Evolutionary conservation across 495 filamentous ascomycete genomes (phyloP).

Genomic region (Rhizodiscina lignyota): DNA sequence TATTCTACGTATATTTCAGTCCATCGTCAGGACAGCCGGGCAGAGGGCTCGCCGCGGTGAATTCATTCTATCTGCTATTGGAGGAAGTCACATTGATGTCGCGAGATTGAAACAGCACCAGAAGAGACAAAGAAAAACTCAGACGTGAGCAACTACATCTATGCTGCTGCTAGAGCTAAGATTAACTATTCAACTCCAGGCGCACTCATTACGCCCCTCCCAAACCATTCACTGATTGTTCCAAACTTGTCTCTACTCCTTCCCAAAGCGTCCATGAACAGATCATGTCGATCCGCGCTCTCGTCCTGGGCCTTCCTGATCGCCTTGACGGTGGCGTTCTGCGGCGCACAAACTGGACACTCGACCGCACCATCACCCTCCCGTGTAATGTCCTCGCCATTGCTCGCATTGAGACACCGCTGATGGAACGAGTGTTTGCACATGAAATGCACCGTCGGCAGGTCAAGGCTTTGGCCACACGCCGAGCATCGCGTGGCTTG

Average conservation of each 20-base stretch:
- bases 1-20: too few relatives aligned
- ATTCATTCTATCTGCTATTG: too few relatives aligned
- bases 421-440: slow-evolving; percentile 96
- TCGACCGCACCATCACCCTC: slow-evolving; percentile 53
- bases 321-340: slow-evolving; percentile 73
- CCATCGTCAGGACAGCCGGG: too few relatives aligned
- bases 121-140: too few relatives aligned
- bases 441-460: slow-evolving; percentile 86
- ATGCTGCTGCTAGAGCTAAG: too few relatives aligned
- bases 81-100: too few relatives aligned
- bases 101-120: too few relatives aligned
- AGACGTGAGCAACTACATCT: too few relatives aligned
- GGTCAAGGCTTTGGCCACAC: slow-evolving; percentile 57
- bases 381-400: slow-evolving; percentile 18
- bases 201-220: slow-evolving; percentile 60
- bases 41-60: too few relatives aligned
- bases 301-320: slow-evolving; percentile 79
- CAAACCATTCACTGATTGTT: slow-evolving; percentile 87
- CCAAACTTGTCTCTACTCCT: slow-evolving; percentile 73
- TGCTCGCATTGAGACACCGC: slow-evolving; percentile 44
- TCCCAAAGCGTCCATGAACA: slow-evolving; percentile 68
- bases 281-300: slow-evolving; percentile 71
- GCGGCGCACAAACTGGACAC: slow-evolving; percentile 67
- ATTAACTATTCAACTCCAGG: not conserved
- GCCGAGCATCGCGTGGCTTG: slow-evolving; percentile 71